Evolutionary conservation across 2,329 filamentous ascomycete genomes (phyloP).

Genomic region (Sphaerostilbella broomeana): DNA sequence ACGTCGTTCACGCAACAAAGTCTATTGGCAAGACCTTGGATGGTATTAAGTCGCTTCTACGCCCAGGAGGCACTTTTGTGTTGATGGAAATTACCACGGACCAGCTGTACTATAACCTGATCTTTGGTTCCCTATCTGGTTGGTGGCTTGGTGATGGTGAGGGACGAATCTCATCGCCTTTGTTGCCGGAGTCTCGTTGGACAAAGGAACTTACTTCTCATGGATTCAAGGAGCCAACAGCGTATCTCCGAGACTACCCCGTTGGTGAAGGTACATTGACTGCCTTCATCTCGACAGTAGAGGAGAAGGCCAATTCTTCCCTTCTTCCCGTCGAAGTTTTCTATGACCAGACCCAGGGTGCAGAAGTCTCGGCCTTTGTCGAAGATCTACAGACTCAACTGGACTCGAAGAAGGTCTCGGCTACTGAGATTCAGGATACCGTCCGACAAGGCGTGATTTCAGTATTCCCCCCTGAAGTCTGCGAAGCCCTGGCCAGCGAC

Average conservation of each 20-base stretch:
- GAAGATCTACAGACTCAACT: neutral
- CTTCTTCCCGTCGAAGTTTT: neutral
- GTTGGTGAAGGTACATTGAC: constrained; percentile 11
- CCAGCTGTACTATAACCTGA: constrained; percentile 16
- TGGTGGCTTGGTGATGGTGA: constrained; percentile 24
- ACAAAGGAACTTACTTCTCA: neutral
- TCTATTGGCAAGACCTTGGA: constrained; percentile 18
- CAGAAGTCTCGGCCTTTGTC: neutral
- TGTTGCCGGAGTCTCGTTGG: constrained; percentile 1
- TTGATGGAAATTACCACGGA: constrained; percentile 23
- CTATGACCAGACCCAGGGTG: neutral
- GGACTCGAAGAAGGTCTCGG: neutral
- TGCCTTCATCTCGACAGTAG: constrained; percentile 5
- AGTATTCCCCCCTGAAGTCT: neutral
- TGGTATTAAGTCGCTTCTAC: constrained; percentile 14
- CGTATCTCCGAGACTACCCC: constrained; percentile 15
- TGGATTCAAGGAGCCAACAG: neutral
- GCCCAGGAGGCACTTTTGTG: constrained; percentile 23
- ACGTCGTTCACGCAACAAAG: constrained; percentile 25
- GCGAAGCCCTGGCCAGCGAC: neutral
- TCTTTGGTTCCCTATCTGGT: constrained; percentile 30
- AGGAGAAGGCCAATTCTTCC: neutral
- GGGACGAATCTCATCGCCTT: neutral
- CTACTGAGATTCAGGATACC: neutral
- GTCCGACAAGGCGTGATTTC: neutral